These are phyloP conservation scores for Sugiyamaella floridensis DNA, from an alignment of 805 yeast species.

Conservation along the genomic window DNA sequence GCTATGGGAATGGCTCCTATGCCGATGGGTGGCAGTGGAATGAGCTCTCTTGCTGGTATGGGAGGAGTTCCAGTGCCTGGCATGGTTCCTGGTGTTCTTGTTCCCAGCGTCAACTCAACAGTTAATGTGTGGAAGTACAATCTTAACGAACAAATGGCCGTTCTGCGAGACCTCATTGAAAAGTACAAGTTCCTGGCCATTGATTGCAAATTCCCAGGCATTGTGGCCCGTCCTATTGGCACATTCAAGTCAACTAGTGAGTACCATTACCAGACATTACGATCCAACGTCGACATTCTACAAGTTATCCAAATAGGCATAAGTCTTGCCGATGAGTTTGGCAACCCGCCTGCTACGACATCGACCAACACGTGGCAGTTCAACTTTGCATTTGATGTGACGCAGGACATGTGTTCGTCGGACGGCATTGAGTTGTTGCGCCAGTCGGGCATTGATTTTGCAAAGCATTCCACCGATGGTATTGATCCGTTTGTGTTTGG, in stretches of 20 bases:
- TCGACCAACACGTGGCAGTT: conserved; percentile 90
- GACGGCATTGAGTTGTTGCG: conserved; percentile 76
- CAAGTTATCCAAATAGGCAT: conserved; percentile 82
- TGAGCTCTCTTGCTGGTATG: background rate
- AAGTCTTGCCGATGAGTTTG: conserved; percentile 61
- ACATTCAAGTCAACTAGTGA: conserved; percentile 82
- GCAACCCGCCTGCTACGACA: conserved; percentile 55
- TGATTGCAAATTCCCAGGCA: conserved; percentile 93
- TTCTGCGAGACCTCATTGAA: conserved; percentile 32
- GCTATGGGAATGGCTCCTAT: background rate
- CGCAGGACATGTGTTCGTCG: conserved; percentile 72
- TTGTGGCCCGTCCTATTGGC: conserved; percentile 93
- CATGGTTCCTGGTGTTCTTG: background rate
- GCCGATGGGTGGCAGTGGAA: background rate
- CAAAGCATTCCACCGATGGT: conserved; percentile 65
- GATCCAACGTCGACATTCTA: conserved; percentile 83
- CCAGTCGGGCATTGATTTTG: conserved; percentile 79
- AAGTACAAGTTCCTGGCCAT: conserved; percentile 40
- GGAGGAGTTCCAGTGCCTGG: background rate
- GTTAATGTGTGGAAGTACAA: conserved; percentile 38
- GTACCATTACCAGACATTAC: conserved; percentile 91
- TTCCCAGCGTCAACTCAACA: background rate
- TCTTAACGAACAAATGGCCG: conserved; percentile 35
- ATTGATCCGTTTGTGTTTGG: conserved; percentile 76
- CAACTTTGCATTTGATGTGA: conserved; percentile 76